Evolutionary conservation across 495 filamentous ascomycete genomes (phyloP).

Genomic region (Entonaema liquescens): DNA sequence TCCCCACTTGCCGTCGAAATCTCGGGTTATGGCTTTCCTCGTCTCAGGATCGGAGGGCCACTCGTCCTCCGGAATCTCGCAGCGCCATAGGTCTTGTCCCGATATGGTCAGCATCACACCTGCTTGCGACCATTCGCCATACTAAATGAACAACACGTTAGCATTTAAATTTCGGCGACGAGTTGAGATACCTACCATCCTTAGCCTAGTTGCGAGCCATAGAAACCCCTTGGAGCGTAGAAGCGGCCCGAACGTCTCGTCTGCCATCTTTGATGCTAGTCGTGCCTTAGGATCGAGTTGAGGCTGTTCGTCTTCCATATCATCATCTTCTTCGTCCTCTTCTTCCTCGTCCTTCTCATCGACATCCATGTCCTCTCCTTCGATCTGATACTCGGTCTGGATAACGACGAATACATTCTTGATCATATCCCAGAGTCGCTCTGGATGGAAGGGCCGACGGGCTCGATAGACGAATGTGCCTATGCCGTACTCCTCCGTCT

Average conservation of each 20-base stretch:
- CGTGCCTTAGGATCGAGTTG: not conserved
- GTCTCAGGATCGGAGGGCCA: constrained; percentile 45
- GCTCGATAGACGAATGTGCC: constrained; percentile 65
- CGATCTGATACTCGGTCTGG: constrained; percentile 45
- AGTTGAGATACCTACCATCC: not conserved
- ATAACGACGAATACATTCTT: constrained; percentile 64
- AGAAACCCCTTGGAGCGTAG: not conserved
- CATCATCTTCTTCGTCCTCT: not conserved
- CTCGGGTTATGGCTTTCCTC: constrained; percentile 31
- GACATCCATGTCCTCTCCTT: not conserved
- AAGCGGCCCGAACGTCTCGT: not conserved
- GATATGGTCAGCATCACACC: constrained; percentile 66
- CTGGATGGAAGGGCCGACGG: constrained; percentile 62
- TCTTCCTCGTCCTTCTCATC: not conserved
- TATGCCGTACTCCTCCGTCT: constrained; percentile 67
- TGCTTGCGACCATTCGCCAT: constrained; percentile 68
- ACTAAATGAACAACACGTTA: constrained; percentile 34
- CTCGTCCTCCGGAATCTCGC: constrained; percentile 54
- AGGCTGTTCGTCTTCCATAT: not conserved
- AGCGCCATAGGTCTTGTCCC: constrained; percentile 64
- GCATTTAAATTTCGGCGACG: not conserved
- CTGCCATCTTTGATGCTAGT: not conserved
- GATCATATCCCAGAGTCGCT: constrained; percentile 57
- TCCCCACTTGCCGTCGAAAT: constrained; percentile 59
- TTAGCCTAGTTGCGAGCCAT: not conserved